These are phyloP conservation scores for Pisolithus tinctorius DNA, from an alignment of 768 basidiomycete species.

Conservation along the genomic window DNA sequence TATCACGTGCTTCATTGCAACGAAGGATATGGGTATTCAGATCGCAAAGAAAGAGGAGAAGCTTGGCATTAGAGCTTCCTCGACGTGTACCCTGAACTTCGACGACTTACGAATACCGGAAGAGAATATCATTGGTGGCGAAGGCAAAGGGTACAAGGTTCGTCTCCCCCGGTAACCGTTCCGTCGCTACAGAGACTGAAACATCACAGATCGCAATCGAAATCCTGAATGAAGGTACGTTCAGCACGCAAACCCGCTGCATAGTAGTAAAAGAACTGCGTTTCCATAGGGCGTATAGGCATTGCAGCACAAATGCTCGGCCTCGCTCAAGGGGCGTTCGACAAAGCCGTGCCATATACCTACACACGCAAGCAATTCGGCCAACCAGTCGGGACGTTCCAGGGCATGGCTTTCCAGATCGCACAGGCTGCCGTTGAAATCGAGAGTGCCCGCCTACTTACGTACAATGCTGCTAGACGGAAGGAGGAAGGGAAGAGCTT, in stretches of 20 bases:
- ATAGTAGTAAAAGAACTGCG: neutral
- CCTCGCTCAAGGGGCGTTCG: slow-evolving; percentile 94
- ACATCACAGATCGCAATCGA: slow-evolving; percentile 77
- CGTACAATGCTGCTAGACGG: slow-evolving; percentile 93
- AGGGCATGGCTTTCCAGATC: slow-evolving; percentile 94
- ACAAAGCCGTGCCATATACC: slow-evolving; percentile 92
- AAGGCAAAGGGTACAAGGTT: slow-evolving; percentile 89
- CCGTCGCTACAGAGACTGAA: neutral
- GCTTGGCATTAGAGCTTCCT: slow-evolving; percentile 92
- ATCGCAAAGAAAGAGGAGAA: slow-evolving; percentile 99
- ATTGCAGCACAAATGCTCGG: slow-evolving; percentile 99
- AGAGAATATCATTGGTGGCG: slow-evolving; percentile 88
- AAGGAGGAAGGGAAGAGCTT: slow-evolving; percentile 88
- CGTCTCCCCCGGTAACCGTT: neutral
- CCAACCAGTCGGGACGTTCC: slow-evolving; percentile 88
- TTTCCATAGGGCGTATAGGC: slow-evolving; percentile 69
- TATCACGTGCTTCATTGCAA: slow-evolving; percentile 95
- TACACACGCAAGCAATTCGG: slow-evolving; percentile 94
- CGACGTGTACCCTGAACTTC: slow-evolving; percentile 90
- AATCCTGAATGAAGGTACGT: slow-evolving; percentile 83
- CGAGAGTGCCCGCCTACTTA: slow-evolving; percentile 82
- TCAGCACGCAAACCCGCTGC: neutral
- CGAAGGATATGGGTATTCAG: slow-evolving; percentile 93
- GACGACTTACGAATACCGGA: slow-evolving; percentile 83
- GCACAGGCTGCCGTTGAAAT: slow-evolving; percentile 87